Evolutionary conservation across 768 basidiomycete species (phyloP), one percentile per base, ranked within the genome.

Genomic region (Heimioporus sp.): DNA sequence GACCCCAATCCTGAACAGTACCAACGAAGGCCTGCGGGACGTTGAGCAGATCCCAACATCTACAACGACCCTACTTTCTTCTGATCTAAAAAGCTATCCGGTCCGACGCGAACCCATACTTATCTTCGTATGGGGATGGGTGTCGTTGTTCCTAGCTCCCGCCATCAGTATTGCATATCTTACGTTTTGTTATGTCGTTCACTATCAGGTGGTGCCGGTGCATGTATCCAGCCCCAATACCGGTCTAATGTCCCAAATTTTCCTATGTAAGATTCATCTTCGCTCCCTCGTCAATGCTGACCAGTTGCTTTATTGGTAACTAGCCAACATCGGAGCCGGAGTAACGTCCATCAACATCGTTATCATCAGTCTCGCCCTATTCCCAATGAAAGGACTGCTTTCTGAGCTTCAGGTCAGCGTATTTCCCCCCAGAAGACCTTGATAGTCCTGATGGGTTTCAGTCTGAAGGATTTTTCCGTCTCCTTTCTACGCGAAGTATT

Each of bases 381-480:
- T 59, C 10, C 58, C 58, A 5, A n/a, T 60, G 34, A 52, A 52
- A 41, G 38, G 41, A 10, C 41, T 59, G 32, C 20, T 60, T 11
- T 49, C 2, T 16, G 57, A 60, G 3, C 53, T 59, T 28, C 37
- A 55, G 53, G 58, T 52, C 10, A 43, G 44, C 10, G 17, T 9
- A 15, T 32, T 8, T 20, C n/a, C 5, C 3, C n/a, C 15, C 31
- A 28, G 5, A 13, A 10, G n/a, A 15, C 9, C 7, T n/a, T 31
- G 21, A 15, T 31, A 17, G 17, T 5, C 40, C 31, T 50, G 10
- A 55, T 32, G 12, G 2, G 16, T 44, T 16, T 44, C 42, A 59
- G 58, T 55, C 57, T 9, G 58, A 59, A 44, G 58, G 59, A 44
- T 59, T 55, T 44, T 59, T 59, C 32, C 57, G 58, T n/a, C 53